Conservation (phyloP, 2,329 filamentous ascomycete genomes). For the Venturia carpophila region DNA sequence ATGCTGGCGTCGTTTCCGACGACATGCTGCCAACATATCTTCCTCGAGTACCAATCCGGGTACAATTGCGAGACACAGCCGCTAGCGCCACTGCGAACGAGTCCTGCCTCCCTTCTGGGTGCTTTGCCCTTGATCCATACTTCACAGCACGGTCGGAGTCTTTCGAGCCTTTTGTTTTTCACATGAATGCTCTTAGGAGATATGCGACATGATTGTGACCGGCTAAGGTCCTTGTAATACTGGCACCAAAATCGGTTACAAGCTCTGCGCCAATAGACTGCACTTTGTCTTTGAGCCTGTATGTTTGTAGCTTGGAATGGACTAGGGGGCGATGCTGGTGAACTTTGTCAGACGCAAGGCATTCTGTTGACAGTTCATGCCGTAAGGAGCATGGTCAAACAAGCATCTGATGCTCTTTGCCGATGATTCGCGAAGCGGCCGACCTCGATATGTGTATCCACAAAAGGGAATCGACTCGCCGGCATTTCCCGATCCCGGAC, state of each 20-base stretch:
- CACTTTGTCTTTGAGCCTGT: background rate
- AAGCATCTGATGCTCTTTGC: background rate
- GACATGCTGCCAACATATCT: too few species aligned
- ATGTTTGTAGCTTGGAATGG: background rate
- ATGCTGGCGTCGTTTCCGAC: too few species aligned
- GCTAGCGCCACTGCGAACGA: too few species aligned
- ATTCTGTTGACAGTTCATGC: background rate
- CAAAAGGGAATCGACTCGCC: background rate
- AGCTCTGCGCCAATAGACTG: background rate
- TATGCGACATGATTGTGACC: background rate
- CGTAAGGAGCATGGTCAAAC: background rate
- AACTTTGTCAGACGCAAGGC: background rate
- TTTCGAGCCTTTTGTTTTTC: background rate
- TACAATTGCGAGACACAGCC: too few species aligned
- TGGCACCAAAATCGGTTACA: background rate
- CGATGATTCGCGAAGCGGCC: background rate
- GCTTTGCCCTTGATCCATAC: too few species aligned
- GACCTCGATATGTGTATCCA: background rate
- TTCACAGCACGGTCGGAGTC: too few species aligned
- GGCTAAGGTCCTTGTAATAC: background rate
- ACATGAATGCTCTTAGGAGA: background rate
- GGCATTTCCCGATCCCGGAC: background rate
- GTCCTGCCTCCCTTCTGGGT: too few species aligned
- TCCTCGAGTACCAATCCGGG: too few species aligned
- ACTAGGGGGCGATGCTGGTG: background rate